Percentiles rank a stretch among this genome's conserved stretches.
Evolutionary conservation across 768 basidiomycete species (phyloP).

Genomic region (Tulasnella sp.): DNA sequence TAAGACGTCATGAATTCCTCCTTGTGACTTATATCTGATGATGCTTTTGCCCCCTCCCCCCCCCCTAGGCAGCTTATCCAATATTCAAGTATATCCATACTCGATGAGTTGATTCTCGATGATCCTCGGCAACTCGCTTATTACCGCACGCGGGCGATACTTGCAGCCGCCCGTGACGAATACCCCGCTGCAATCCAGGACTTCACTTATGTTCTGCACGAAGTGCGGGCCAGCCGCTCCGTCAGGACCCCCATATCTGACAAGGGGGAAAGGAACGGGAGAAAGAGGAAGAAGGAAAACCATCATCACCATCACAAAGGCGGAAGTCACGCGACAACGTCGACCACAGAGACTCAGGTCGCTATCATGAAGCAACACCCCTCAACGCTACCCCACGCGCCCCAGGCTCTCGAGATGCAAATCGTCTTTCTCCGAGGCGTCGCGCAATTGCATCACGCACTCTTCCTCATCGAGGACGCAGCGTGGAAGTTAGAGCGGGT

Average conservation of each 20-base stretch:
- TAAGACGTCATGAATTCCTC: constrained; percentile 28
- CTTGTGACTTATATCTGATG: background rate
- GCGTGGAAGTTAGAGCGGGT: constrained; percentile 64
- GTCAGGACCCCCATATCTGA: constrained; percentile 39
- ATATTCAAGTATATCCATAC: constrained; percentile 63
- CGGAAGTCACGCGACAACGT: constrained; percentile 37
- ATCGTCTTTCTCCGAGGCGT: constrained; percentile 74
- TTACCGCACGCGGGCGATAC: constrained; percentile 81
- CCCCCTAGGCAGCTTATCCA: constrained; percentile 65
- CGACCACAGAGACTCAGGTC: constrained; percentile 31
- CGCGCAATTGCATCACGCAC: constrained; percentile 69
- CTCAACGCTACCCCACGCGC: constrained; percentile 64
- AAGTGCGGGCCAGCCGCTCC: constrained; percentile 62
- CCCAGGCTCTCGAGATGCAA: constrained; percentile 80
- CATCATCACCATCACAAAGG: constrained; percentile 33
- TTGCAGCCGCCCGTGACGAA: constrained; percentile 81
- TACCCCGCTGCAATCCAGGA: constrained; percentile 63
- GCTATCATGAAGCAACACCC: constrained; percentile 36
- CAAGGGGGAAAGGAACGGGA: constrained; percentile 31
- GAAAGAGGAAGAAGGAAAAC: constrained; percentile 46
- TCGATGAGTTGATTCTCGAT: constrained; percentile 66
- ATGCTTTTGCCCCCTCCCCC: constrained; percentile 3
- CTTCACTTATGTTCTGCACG: constrained; percentile 70
- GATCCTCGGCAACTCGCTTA: constrained; percentile 75
- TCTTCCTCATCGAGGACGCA: constrained; percentile 61